Conservation (phyloP, 2,329 filamentous ascomycete genomes). For the Lizonia empirigonia region DNA sequence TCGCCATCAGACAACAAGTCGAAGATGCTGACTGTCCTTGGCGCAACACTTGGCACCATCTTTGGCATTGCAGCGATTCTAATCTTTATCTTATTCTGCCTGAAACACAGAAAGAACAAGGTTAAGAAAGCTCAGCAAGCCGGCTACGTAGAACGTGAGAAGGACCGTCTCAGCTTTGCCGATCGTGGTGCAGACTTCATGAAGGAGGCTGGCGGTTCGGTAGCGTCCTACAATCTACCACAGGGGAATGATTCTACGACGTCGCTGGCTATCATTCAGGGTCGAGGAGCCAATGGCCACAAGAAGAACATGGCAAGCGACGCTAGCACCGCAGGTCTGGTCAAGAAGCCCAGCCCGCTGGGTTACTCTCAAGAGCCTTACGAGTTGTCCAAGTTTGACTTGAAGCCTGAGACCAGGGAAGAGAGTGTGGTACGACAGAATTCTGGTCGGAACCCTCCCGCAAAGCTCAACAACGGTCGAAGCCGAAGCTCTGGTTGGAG, state of each 20-base stretch:
- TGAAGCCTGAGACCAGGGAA: conserved; percentile 41
- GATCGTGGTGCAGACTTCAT: conserved; percentile 59
- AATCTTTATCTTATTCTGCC: conserved; percentile 71
- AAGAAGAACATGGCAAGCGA: conserved; percentile 62
- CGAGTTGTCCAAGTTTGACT: conserved; percentile 54
- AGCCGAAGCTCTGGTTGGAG: conserved; percentile 74
- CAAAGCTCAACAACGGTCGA: conserved; percentile 29
- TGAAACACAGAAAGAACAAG: conserved; percentile 66
- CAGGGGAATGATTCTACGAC: conserved; percentile 45
- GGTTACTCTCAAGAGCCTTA: conserved; percentile 49
- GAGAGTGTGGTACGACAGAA: conserved; percentile 46
- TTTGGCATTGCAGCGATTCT: conserved; percentile 73
- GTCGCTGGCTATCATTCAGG: conserved; percentile 58
- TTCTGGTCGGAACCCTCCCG: conserved; percentile 34
- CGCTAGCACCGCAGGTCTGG: conserved; percentile 64
- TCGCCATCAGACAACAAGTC: conserved; percentile 47
- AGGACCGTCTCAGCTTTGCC: conserved; percentile 56
- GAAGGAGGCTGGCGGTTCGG: conserved; percentile 56
- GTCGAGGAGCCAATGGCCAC: conserved; percentile 59
- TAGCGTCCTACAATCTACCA: conserved; percentile 40
- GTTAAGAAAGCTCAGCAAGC: conserved; percentile 66
- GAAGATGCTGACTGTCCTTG: conserved; percentile 69
- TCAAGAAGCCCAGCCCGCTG: conserved; percentile 58
- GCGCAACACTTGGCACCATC: conserved; percentile 81
- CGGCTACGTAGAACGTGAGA: conserved; percentile 48